Evolutionary conservation across 352 stramenopile species (phyloP).

Genomic region (Phytophthora litchii): DNA sequence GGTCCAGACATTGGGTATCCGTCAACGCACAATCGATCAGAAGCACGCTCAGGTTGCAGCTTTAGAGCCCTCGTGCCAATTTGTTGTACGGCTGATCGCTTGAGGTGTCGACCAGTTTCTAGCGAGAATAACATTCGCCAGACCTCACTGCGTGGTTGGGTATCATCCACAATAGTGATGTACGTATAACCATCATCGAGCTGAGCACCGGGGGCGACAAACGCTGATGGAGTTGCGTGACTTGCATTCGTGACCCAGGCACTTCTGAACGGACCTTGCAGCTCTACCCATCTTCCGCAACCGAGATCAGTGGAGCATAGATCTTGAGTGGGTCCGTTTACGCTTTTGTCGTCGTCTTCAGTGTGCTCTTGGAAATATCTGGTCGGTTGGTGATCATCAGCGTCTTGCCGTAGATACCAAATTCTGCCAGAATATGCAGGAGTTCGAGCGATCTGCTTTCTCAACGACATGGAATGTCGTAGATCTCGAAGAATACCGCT

Average conservation of each 20-base stretch:
- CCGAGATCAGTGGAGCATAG: constrained; percentile 26
- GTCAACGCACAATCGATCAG: constrained; percentile 61
- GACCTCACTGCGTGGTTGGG: constrained; percentile 40
- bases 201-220: constrained; percentile 48
- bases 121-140: constrained; percentile 50
- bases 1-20: constrained; percentile 52
- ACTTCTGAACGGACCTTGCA: constrained; percentile 52
- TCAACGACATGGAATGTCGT: constrained; percentile 54
- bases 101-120: constrained; percentile 47
- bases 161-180: constrained; percentile 51
- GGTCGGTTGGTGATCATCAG: constrained; percentile 13
- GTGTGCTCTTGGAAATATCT: constrained; percentile 41
- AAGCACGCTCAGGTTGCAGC: constrained; percentile 37
- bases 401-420: constrained; percentile 30
- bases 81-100: constrained; percentile 38
- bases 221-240: constrained; percentile 49
- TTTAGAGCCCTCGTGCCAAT: constrained; percentile 65
- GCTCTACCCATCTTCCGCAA: constrained; percentile 48
- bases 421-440: constrained; percentile 43
- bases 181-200: constrained; percentile 71
- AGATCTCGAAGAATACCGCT: constrained; percentile 50
- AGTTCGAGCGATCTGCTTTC: constrained; percentile 44
- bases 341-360: constrained; percentile 1
- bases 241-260: constrained; percentile 69
- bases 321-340: constrained; percentile 15